Conservation (phyloP, 306 rosid species). For the Trifolium fragiferum region DNA sequence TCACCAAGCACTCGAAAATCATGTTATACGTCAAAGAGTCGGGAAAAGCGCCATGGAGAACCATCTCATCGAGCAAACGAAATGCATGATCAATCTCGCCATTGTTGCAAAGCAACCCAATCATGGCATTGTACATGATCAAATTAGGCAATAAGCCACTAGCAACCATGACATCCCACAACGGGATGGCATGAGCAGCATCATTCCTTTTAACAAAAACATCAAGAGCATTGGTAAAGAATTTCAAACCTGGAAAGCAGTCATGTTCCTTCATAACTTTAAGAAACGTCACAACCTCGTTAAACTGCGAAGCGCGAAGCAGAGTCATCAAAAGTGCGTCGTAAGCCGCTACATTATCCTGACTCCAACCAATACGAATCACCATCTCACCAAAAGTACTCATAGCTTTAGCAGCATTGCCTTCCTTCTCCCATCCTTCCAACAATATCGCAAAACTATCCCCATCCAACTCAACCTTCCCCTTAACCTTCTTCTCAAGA, state of each 20-base stretch:
- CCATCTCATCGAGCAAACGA: slow-evolving; percentile 67
- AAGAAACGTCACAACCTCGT: slow-evolving; percentile 58
- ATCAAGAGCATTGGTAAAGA: slow-evolving; percentile 64
- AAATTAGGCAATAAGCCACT: slow-evolving; percentile 57
- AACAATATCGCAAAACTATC: slow-evolving; percentile 67
- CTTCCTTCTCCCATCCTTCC: slow-evolving; percentile 77
- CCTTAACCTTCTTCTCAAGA: slow-evolving; percentile 49
- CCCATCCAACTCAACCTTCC: slow-evolving; percentile 57
- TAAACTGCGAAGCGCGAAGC: slow-evolving; percentile 44
- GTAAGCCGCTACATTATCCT: slow-evolving; percentile 52
- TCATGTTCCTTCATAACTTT: slow-evolving; percentile 52
- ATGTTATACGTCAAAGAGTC: slow-evolving; percentile 67
- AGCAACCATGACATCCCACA: slow-evolving; percentile 68
- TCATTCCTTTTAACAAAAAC: slow-evolving; percentile 55
- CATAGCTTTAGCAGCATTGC: slow-evolving; percentile 54
- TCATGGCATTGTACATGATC: slow-evolving; percentile 70
- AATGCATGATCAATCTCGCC: slow-evolving; percentile 50
- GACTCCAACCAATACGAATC: slow-evolving; percentile 55
- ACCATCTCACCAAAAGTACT: slow-evolving; percentile 65
- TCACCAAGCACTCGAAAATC: slow-evolving; percentile 72
- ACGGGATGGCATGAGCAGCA: slow-evolving; percentile 44
- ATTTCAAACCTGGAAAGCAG: slow-evolving; percentile 72
- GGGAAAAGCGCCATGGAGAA: slow-evolving; percentile 64
- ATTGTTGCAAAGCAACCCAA: slow-evolving; percentile 62
- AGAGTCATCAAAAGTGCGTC: slow-evolving; percentile 62